Conservation (phyloP, 164 flowering plant genomes). For the Stephania japonica region DNA sequence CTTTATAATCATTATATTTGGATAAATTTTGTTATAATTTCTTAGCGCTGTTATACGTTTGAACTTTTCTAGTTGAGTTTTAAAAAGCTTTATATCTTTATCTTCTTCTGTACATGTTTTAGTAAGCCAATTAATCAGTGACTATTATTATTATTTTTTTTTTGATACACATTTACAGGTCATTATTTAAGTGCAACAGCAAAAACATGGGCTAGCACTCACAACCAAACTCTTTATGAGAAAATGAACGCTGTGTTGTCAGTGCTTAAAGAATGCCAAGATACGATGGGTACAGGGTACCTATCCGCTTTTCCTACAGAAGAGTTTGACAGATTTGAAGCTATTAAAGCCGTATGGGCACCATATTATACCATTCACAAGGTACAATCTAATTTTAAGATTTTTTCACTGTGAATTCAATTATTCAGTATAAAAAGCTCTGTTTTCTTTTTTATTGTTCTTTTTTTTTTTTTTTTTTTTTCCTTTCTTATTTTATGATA, state of each 20-base stretch:
- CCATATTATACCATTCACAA: constrained; percentile 99
- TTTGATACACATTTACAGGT: constrained; percentile 37
- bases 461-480: too few species aligned
- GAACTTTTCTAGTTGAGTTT: not conserved
- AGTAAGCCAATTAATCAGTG: not conserved
- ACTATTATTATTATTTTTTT: not conserved
- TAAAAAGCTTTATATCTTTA: not conserved
- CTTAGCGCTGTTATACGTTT: not conserved
- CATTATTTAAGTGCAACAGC: constrained; percentile 93
- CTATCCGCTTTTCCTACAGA: constrained; percentile 93
- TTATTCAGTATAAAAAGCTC: not conserved
- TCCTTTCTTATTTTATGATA: not conserved
- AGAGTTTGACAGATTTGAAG: constrained; percentile 76
- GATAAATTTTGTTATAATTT: not conserved
- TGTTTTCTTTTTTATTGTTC: too few species aligned
- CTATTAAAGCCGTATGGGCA: constrained; percentile 81
- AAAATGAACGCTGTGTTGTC: constrained; percentile 68
- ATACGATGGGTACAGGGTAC: constrained; percentile 72
- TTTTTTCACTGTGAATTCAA: not conserved
- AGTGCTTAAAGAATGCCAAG: constrained; percentile 64
- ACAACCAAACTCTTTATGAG: constrained; percentile 44
- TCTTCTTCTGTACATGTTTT: not conserved
- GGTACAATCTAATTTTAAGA: constrained; percentile 29
- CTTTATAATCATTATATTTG: not conserved
- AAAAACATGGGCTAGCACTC: constrained; percentile 91